Base-by-base conservation (phyloP, 345 rosid species). In the Rhizophora mangle region DNA sequence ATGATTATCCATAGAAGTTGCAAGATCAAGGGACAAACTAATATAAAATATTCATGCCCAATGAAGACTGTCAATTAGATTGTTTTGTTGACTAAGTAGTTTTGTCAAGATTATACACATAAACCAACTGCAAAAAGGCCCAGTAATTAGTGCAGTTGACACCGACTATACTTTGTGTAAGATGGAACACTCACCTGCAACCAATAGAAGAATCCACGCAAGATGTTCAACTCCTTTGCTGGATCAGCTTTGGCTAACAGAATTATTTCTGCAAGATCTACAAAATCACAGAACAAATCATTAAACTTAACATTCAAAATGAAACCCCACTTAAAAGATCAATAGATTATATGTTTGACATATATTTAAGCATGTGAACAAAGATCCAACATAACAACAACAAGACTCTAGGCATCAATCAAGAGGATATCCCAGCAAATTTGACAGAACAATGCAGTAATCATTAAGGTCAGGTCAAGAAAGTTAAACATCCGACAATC, bases 161-260 rank as follows among this genome's bases (percentile, higher is more conserved):
- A 15, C 7, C 53, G 24, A 62, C 8, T 19, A 39, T 20, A 70
- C 6, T 37, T 19, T 22, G n/a, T 34, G 37, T 62, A 55, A n/a
- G 62, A 78, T 34, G 62, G 58, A 73, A 39, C 30, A 70, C 78
- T 85, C 72, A 88, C 98, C 84, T 80, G 46, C 74, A 90, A 54
- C 82, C 90, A 90, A 74, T 68, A 92, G 86, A 85, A 83, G 72
- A 90, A 90, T 55, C 91, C 96, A 10, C 95, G 98, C 68, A 92
- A 76, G 56, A 92, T 80, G 76, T 81, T 85, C 69, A 90, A 76
- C 54, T 65, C 75, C 74, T 77, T 74, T 43, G 15, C 64, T 31
- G 0, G 53, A 72, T 88, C 81, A 53, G 64, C 30, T 70, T 34
- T 13, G 10, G 62, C 62, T 8, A 20, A 18, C 56, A 60, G 55